These are phyloP conservation scores for Coniochaeta hoffmannii DNA, from an alignment of 2,329 filamentous ascomycete species.

Conservation along the genomic window DNA sequence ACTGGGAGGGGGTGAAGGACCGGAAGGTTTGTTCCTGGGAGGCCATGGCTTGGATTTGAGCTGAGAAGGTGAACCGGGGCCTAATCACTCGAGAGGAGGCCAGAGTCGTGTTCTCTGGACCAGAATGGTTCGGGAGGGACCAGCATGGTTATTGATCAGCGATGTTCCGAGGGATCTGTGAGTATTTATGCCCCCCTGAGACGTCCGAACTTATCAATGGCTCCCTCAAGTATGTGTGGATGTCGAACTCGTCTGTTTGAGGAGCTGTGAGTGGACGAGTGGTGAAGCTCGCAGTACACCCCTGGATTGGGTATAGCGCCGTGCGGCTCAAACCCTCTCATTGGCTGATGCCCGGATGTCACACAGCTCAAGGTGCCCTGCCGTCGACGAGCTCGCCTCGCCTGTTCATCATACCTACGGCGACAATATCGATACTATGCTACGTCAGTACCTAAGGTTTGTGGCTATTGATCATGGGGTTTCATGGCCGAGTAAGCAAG, in stretches of 20 bases:
- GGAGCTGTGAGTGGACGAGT: background rate
- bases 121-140: no score
- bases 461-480: conserved; percentile 14
- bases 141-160: no score
- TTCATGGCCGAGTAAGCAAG: conserved; percentile 15
- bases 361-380: background rate
- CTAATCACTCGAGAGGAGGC: background rate
- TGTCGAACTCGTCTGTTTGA: background rate
- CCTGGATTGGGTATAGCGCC: background rate
- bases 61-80: background rate
- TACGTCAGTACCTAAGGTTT: no score
- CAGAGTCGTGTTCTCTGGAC: background rate
- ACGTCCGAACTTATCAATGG: background rate
- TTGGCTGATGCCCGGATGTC: background rate
- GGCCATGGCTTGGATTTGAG: background rate
- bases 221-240: no score
- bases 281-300: background rate
- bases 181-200: background rate
- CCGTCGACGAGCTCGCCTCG: background rate
- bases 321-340: background rate
- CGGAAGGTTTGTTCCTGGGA: conserved; percentile 34
- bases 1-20: conserved; percentile 34
- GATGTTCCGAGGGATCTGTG: no score
- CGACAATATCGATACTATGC: no score
- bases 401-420: background rate